phyloP scores from a whole-genome alignment of 495 filamentous ascomycete species.

The Penicillium maclennaniae region DNA sequence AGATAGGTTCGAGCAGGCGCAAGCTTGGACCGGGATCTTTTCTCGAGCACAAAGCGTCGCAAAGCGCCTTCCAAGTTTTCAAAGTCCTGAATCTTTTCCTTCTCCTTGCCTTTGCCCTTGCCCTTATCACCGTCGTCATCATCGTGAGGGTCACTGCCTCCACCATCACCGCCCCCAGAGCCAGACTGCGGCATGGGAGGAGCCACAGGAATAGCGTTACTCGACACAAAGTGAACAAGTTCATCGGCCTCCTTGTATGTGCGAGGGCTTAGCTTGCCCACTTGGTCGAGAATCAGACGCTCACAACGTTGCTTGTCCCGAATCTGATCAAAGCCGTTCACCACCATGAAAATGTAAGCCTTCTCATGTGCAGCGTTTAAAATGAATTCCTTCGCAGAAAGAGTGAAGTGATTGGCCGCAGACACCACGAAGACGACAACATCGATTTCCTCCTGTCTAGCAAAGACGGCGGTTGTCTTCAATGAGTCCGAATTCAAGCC shows the following conservation, averaged over 20 bases:
- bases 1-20: constrained; percentile 95
- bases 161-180: constrained; percentile 56
- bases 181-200: constrained; percentile 50
- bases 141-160: constrained; percentile 47
- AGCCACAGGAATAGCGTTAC: constrained; percentile 79
- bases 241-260: constrained; percentile 92
- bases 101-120: constrained; percentile 87
- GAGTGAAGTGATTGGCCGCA: constrained; percentile 94
- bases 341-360: constrained; percentile 98
- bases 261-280: constrained; percentile 75
- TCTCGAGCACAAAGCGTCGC: constrained; percentile 91
- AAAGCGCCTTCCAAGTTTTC: constrained; percentile 82
- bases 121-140: constrained; percentile 57
- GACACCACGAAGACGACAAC: constrained; percentile 98
- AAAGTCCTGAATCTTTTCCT: constrained; percentile 83
- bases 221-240: constrained; percentile 95
- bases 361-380: constrained; percentile 93
- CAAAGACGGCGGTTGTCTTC: constrained; percentile 95
- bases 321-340: constrained; percentile 95
- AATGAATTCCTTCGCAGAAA: constrained; percentile 95
- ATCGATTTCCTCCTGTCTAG: constrained; percentile 96
- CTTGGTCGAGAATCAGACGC: constrained; percentile 88
- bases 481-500: constrained; percentile 92
- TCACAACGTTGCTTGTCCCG: constrained; percentile 81
- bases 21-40: constrained; percentile 89